Conservation (phyloP, 495 filamentous ascomycete genomes). For the Aspergillus cristatus region DNA sequence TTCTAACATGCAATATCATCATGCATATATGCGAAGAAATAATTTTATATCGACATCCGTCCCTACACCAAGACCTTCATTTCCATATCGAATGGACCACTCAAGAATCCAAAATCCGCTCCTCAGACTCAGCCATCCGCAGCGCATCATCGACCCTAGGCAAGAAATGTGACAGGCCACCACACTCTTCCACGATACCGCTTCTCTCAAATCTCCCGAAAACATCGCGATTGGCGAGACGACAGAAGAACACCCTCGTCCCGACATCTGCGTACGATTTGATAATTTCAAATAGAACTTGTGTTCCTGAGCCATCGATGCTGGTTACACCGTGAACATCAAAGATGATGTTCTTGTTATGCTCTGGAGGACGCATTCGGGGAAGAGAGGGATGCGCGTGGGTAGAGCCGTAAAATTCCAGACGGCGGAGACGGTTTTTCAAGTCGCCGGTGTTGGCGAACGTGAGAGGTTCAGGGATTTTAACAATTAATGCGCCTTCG, state of each 20-base stretch:
- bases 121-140: slow-evolving; percentile 63
- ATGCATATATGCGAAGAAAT: no score
- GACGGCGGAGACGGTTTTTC: slow-evolving; percentile 67
- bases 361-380: slow-evolving; percentile 56
- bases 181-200: slow-evolving; percentile 73
- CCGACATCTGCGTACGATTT: slow-evolving; percentile 59
- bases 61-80: no score
- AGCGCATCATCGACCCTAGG: slow-evolving; percentile 76
- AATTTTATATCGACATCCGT: no score
- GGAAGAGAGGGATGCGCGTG: slow-evolving; percentile 80
- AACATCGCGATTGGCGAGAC: slow-evolving; percentile 59
- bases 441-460: slow-evolving; percentile 96
- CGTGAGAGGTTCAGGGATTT: slow-evolving; percentile 92
- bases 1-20: no score
- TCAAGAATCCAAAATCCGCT: background rate
- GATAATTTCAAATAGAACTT: slow-evolving; percentile 87
- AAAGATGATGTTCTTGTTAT: slow-evolving; percentile 87
- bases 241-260: slow-evolving; percentile 80
- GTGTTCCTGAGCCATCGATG: slow-evolving; percentile 85
- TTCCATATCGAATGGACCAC: no score
- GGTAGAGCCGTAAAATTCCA: slow-evolving; percentile 84
- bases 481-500: slow-evolving; percentile 87
- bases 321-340: slow-evolving; percentile 92
- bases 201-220: slow-evolving; percentile 65
- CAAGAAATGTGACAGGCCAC: slow-evolving; percentile 70